Evolutionary conservation across 495 filamentous ascomycete genomes (phyloP), one percentile per base, ranked within the genome.

Genomic region (Podospora fimiseda): DNA sequence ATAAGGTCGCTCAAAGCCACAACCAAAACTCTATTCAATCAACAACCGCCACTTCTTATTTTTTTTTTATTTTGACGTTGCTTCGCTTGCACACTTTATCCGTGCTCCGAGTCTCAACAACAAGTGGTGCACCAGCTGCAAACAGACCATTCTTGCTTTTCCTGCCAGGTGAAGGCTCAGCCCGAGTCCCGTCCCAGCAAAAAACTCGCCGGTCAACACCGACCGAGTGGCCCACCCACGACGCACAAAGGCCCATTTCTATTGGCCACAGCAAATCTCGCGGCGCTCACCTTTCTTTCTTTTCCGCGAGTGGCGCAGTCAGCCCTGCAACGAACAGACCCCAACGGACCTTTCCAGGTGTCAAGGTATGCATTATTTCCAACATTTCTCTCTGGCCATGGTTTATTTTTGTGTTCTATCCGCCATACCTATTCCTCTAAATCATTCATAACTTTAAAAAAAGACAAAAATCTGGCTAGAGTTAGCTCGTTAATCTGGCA

Each of bases 1-100:
- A 68, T 68, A 56, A 63, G 64, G 58, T 33, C 27, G 48, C 19
- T 37, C 39, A 38, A 30, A 42, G 42, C 14, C 9, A 42, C 18
- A 50, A 18, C 36, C 2, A 40, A 51, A 44, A 9, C 21, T 18
- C n/a, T 21, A 19, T 11, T 27, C 30, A 39, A 27, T n/a, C 19
- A 14, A 20, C 14, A 6, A n/a, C n/a, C n/a, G n/a, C n/a, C n/a
- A n/a, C n/a, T n/a, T n/a, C n/a, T n/a, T n/a, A n/a, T n/a, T n/a
- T 24, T 21, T 24, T 30, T 30, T 37, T n/a, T 33, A 24, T 24
- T 40, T 9, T 49, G 20, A 6, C 46, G 37, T 48, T 24, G 46
- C 23, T 19, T 49, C 46, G 27, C 46, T 6, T 33, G 27, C 13
- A 18, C 13, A 14, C 39, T 18, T 14, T 4, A 41, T 41, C 39